Percentiles rank a stretch among this genome's conserved stretches.
Evolutionary conservation across 345 rosid genomes (phyloP).

Genomic region (Nephelium lappaceum): DNA sequence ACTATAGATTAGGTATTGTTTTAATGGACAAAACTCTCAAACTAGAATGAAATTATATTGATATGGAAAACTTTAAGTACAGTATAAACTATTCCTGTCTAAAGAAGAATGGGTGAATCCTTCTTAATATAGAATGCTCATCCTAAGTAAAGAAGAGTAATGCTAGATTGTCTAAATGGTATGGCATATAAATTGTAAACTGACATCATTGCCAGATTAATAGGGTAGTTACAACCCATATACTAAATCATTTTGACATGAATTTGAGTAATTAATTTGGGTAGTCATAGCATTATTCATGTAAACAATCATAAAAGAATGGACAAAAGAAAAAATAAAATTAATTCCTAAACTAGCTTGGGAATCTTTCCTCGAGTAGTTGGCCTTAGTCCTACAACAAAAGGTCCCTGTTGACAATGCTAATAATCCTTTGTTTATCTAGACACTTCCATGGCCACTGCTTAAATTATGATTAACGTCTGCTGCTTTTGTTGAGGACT

Average conservation of each 20-base stretch:
- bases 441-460: not conserved
- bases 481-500: not conserved
- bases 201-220: no score
- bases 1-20: not conserved
- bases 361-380: not conserved
- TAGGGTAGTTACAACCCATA: no score
- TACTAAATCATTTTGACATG: no score
- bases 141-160: no score
- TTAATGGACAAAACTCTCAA: no score
- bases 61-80: not conserved
- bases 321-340: not conserved
- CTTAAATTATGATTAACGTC: not conserved
- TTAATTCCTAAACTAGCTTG: not conserved
- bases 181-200: no score
- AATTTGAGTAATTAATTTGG: no score
- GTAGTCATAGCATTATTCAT: no score
- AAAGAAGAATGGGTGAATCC: not conserved
- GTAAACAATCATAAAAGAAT: not conserved
- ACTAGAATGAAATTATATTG: not conserved
- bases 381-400: not conserved
- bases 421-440: not conserved
- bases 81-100: not conserved
- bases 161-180: no score
- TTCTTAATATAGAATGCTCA: no score
- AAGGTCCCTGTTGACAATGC: not conserved